Percentiles rank a stretch among this genome's conserved stretches.
Evolutionary conservation across 129 eudicot species (phyloP).

Genomic region (Mikania micrantha): DNA sequence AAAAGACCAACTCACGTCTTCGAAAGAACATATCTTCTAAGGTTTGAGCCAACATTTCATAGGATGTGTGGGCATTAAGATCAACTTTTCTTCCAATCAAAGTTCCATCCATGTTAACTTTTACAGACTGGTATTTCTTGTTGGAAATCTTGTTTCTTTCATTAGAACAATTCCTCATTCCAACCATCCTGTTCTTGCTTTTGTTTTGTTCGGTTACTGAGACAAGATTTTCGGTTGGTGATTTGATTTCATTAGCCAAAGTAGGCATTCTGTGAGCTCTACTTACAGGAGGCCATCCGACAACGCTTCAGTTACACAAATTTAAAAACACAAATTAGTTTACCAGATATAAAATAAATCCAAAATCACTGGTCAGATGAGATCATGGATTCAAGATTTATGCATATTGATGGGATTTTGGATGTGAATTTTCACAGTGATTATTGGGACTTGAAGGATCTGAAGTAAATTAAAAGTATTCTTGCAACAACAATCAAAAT

Average conservation of each 20-base stretch:
- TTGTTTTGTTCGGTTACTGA: constrained; percentile 37
- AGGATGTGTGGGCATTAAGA: constrained; percentile 67
- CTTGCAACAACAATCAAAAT: background rate
- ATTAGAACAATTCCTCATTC: constrained; percentile 26
- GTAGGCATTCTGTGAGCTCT: constrained; percentile 68
- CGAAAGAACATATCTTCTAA: constrained; percentile 74
- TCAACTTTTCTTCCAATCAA: constrained; percentile 90
- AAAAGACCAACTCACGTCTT: constrained; percentile 42
- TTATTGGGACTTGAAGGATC: background rate
- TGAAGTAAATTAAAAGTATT: background rate
- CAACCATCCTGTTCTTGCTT: constrained; percentile 28
- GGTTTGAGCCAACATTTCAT: constrained; percentile 66
- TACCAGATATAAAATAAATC: background rate
- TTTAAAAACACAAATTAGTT: constrained; percentile 5
- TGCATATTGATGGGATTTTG: background rate
- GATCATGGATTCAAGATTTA: background rate
- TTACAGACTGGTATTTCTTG: constrained; percentile 59
- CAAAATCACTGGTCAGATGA: background rate
- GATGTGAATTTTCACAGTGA: background rate
- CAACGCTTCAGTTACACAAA: constrained; percentile 35
- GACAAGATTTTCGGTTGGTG: constrained; percentile 42
- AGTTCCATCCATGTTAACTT: constrained; percentile 92
- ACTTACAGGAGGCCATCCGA: constrained; percentile 94
- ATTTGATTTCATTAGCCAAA: constrained; percentile 63
- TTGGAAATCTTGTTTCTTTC: constrained; percentile 22